Evolutionary conservation across 2,329 filamentous ascomycete genomes (phyloP), one percentile per base, ranked within the genome.

Genomic region (Ophiocordyceps australis): DNA sequence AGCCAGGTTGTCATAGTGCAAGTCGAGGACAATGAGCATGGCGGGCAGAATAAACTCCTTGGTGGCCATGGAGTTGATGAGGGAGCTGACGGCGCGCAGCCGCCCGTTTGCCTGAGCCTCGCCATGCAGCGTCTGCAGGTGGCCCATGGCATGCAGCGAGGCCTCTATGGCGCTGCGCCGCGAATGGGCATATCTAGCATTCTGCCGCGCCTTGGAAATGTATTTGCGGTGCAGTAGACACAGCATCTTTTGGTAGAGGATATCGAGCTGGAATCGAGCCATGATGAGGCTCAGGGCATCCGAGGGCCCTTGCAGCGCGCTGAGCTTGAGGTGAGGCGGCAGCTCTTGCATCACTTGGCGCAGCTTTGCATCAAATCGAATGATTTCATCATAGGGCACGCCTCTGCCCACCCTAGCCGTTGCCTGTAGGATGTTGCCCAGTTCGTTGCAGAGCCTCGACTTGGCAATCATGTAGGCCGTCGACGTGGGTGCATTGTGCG

Each of bases 151-250:
- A 35, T 77, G 74, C 59, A 94, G 62, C 0, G 83, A 81, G 2
- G 85, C 79, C 40, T 93, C 82, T 21, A 95, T 75, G 34, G 82
- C 89, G 14, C 74, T 76, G 21, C 74, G 72, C 17, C 86, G 69
- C 3, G 83, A 93, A 42, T 89, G 81, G 7, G 73, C 68, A 41
- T 92, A 95, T 7, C 83, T 67, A 8, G 77, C 59, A 38, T 86
- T 89, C 31, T 78, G 68, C 24, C 78, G 62, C 5, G 83, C 79
- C 31, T 74, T 68, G n/a, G 68, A 60, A 30, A 93, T 64, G 46
- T 89, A 94, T 35, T 83, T 83, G 26, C 83, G 68, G 47, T 98
- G 89, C 20, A 98, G 64, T 14, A 93, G 67, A 39, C 82, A 91
- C 39, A 92, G 65, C 12, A 83, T 78, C 52, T 92, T 93, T 35